Base-by-base conservation (phyloP, 495 filamentous ascomycete species). In the Bryoglossum gracile region DNA sequence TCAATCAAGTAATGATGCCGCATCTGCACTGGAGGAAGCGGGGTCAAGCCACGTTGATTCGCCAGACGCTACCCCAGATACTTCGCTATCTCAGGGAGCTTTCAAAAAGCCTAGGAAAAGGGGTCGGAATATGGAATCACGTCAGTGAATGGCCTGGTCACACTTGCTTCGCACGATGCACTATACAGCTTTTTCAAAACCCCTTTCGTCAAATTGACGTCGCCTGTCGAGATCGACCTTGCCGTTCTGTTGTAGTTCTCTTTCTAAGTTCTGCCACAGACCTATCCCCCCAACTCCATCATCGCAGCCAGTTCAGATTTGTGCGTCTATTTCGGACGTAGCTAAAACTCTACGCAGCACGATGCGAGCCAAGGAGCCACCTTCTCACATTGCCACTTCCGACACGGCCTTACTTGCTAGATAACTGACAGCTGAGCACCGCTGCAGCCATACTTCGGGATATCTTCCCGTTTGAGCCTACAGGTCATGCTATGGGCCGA, bases 1-100 rank as follows among this genome's bases (percentile, higher is more conserved):
- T 21, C 16, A 36, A 9, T 35, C 44, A 47, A 47, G 30, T 48
- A 22, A 46, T 23, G 19, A 49, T 49, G 34, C 46, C 24, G 19
- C 22, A 35, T 43, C 38, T 50, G n/a, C 36, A 32, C 48, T 50
- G 21, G 48, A 51, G 26, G 40, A 51, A 44, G 48, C 46, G n/a
- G 46, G 16, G 22, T 41, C 35, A 49, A 41, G 46, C 22, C 35
- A 13, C 28, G 21, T 49, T 32, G 18, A 26, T 48, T 48, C 33
- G 34, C 46, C 9, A 30, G 46, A 40, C 35, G 35, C 32, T 49
- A 40, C 35, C 46, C 46, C 23, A 21, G 24, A 49, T 30, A 49
- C 46, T 49, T 49, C 35, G 13, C 19, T 49, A 25, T 49, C 46
- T 49, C 35, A 33, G 46, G 25, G 45, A 48, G 45, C 45, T 22